Conservation (phyloP, 495 filamentous ascomycete genomes). For the Podospora pseudocomata region DNA sequence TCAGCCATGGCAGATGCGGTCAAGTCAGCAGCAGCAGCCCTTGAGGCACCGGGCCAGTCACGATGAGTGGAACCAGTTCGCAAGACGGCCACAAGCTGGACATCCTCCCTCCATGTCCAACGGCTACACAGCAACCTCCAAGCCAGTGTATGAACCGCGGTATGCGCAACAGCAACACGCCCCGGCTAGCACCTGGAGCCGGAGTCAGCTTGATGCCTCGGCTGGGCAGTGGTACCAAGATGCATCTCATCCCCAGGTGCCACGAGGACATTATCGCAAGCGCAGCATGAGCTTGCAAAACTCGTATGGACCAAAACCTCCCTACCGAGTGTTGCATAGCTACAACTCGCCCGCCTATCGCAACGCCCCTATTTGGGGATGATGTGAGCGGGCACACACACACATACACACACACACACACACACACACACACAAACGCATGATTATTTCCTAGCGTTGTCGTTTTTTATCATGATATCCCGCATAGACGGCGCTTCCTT, state of each 20-base stretch:
- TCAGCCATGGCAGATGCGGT: slow-evolving; percentile 24
- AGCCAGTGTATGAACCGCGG: slow-evolving; percentile 27
- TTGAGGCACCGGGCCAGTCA: slow-evolving; percentile 43
- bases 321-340: slow-evolving; percentile 45
- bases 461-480: slow-evolving; percentile 13
- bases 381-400: slow-evolving; percentile 3
- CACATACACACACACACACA: neutral
- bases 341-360: slow-evolving; percentile 50
- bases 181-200: slow-evolving; percentile 27
- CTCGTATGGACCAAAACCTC: slow-evolving; percentile 21
- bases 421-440: neutral
- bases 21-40: slow-evolving; percentile 18
- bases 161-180: slow-evolving; percentile 25
- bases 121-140: slow-evolving; percentile 31
- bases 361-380: slow-evolving; percentile 45
- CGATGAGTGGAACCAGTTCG: slow-evolving; percentile 34
- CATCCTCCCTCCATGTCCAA: slow-evolving; percentile 40
- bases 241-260: slow-evolving; percentile 29
- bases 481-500: slow-evolving; percentile 15
- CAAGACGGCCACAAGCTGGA: slow-evolving; percentile 19
- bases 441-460: slow-evolving; percentile 4
- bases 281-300: slow-evolving; percentile 28
- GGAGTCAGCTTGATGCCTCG: slow-evolving; percentile 28
- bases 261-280: slow-evolving; percentile 39
- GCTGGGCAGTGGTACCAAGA: slow-evolving; percentile 31